Evolutionary conservation across 2,329 filamentous ascomycete genomes (phyloP).

Genomic region (Tolypocladium tundrense): DNA sequence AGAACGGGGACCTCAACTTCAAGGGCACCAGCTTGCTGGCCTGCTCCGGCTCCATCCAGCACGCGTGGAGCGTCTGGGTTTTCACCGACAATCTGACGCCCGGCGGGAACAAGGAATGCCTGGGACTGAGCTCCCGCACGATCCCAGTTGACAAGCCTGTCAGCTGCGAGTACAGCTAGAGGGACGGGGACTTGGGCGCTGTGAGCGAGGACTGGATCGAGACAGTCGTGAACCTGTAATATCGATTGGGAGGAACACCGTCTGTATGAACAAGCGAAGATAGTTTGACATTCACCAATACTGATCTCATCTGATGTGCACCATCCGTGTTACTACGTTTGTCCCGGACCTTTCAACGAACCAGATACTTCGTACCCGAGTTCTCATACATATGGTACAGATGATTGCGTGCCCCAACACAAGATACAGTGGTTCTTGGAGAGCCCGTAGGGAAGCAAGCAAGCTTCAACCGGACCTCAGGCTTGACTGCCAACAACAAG

Average conservation of each 20-base stretch:
- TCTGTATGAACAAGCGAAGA: neutral
- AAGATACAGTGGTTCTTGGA: too few relatives aligned
- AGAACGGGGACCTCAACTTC: constrained; percentile 33
- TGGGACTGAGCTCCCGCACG: constrained; percentile 22
- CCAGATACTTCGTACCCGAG: too few relatives aligned
- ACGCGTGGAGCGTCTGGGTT: constrained; percentile 31
- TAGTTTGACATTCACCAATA: neutral
- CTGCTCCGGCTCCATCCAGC: constrained; percentile 37
- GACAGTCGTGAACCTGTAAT: neutral
- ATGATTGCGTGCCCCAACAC: too few relatives aligned
- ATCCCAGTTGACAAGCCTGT: constrained; percentile 18
- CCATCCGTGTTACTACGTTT: too few relatives aligned
- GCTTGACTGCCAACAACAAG: too few relatives aligned
- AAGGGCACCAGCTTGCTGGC: constrained; percentile 34
- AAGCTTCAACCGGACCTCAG: too few relatives aligned
- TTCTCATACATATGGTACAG: too few relatives aligned
- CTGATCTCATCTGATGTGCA: too few relatives aligned
- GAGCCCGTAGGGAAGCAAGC: too few relatives aligned
- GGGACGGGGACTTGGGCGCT: neutral
- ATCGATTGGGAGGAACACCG: neutral
- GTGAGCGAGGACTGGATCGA: neutral
- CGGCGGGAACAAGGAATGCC: constrained; percentile 24
- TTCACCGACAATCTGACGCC: constrained; percentile 20
- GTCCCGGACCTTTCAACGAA: too few relatives aligned
- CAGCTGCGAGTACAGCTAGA: constrained; percentile 23